Conservation (phyloP, 306 rosid species). For the Vigna reflexopilosa region DNA sequence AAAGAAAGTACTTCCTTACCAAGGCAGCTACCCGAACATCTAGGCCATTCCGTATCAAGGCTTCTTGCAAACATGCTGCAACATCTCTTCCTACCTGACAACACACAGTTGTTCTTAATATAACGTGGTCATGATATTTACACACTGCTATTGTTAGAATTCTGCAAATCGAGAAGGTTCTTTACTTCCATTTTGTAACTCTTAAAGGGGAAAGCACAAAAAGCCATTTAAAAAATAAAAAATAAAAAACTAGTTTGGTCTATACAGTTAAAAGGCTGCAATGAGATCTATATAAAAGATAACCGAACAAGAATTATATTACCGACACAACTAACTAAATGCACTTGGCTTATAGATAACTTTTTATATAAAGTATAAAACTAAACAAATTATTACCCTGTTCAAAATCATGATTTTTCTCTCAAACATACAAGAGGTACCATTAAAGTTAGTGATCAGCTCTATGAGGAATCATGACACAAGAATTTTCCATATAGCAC, state of each 20-base stretch:
- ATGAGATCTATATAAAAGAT: neutral
- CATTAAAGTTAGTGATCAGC: slow-evolving; percentile 1
- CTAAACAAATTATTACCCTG: slow-evolving; percentile 5
- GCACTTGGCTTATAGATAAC: neutral
- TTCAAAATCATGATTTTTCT: neutral
- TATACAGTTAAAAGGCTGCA: neutral
- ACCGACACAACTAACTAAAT: neutral
- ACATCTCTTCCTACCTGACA: slow-evolving; percentile 88
- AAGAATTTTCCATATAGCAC: slow-evolving; percentile 21
- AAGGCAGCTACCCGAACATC: slow-evolving; percentile 76
- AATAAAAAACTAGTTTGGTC: slow-evolving; percentile 37
- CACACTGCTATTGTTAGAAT: slow-evolving; percentile 19
- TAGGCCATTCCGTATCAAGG: slow-evolving; percentile 68
- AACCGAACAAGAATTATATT: neutral
- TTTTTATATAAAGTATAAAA: neutral
- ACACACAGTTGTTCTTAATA: slow-evolving; percentile 30
- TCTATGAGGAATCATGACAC: neutral
- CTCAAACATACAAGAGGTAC: neutral
- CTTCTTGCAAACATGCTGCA: slow-evolving; percentile 75
- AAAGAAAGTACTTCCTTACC: slow-evolving; percentile 61
- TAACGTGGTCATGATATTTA: slow-evolving; percentile 5
- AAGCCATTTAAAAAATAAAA: neutral
- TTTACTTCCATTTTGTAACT: slow-evolving; percentile 14
- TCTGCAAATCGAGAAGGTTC: slow-evolving; percentile 15
- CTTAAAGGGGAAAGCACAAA: neutral